phyloP scores from a whole-genome alignment of 2,329 filamentous ascomycete species.

The Didymella lethalis region DNA sequence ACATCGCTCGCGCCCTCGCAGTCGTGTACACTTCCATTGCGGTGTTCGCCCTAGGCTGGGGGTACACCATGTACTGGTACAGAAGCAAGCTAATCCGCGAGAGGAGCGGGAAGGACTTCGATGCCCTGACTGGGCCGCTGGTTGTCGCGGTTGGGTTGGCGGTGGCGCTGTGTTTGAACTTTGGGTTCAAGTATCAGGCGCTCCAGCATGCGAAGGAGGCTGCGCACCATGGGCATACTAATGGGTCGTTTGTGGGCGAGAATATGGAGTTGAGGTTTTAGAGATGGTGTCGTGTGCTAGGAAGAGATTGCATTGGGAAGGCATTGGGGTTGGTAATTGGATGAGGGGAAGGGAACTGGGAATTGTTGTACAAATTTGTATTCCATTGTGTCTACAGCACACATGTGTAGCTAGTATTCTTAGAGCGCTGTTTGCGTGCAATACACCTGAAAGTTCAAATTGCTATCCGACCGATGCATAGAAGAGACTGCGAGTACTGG shows the following conservation, averaged over 20 bases:
- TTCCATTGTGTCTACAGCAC: no score
- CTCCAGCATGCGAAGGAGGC: conserved; percentile 20
- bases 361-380: no score
- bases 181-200: conserved; percentile 71
- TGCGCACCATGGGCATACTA: conserved; percentile 18
- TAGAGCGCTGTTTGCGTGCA: no score
- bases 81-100: conserved; percentile 81
- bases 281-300: no score
- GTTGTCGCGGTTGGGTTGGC: conserved; percentile 82
- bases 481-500: no score
- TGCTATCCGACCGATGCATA: no score
- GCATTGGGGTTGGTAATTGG: no score
- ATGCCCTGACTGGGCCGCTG: conserved; percentile 84
- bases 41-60: conserved; percentile 84
- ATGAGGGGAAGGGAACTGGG: no score
- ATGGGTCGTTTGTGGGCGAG: conserved; percentile 22
- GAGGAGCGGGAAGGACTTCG: conserved; percentile 90
- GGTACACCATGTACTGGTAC: conserved; percentile 80
- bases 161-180: conserved; percentile 82
- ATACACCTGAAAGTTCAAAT: no score
- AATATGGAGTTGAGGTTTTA: conserved; percentile 32
- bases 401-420: no score
- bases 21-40: conserved; percentile 83
- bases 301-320: no score
- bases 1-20: conserved; percentile 79